Evolutionary conservation across 176 grass and related monocot species (phyloP).

Genomic region (Tuctoria greenei): DNA sequence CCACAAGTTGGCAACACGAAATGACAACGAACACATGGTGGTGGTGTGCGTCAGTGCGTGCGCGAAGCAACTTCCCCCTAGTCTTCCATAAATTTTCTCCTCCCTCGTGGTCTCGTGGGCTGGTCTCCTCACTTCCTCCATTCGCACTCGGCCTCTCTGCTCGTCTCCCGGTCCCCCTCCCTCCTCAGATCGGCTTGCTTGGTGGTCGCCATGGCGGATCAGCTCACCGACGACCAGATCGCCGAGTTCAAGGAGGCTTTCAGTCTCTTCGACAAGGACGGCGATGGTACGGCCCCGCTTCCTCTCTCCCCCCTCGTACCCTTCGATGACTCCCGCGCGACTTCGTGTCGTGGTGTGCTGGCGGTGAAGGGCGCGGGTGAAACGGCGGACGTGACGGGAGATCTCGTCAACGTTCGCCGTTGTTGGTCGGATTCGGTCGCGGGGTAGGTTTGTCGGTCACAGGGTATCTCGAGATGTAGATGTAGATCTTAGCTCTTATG

Average conservation of each 20-base stretch:
- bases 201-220: conserved; percentile 52
- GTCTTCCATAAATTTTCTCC: conserved; percentile 7
- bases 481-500: conserved; percentile 9
- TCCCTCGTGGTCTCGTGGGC: neutral
- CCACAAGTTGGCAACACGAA: too few species aligned
- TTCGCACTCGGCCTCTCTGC: conserved; percentile 17
- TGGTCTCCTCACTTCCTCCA: neutral
- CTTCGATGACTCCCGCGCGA: neutral
- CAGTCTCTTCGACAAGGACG: conserved; percentile 94
- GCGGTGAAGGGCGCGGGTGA: neutral
- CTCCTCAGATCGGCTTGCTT: conserved; percentile 16
- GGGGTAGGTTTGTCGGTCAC: neutral
- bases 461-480: conserved; percentile 10
- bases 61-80: neutral
- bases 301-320: too few species aligned
- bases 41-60: neutral
- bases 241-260: conserved; percentile 95
- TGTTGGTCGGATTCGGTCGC: neutral
- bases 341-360: neutral
- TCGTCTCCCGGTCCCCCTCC: neutral
- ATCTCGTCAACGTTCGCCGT: neutral
- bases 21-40: neutral
- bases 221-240: conserved; percentile 84
- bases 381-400: neutral
- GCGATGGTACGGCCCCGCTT: conserved; percentile 45